phyloP scores from a whole-genome alignment of 208 protist genomes.

The Crithidia expoeki region DNA sequence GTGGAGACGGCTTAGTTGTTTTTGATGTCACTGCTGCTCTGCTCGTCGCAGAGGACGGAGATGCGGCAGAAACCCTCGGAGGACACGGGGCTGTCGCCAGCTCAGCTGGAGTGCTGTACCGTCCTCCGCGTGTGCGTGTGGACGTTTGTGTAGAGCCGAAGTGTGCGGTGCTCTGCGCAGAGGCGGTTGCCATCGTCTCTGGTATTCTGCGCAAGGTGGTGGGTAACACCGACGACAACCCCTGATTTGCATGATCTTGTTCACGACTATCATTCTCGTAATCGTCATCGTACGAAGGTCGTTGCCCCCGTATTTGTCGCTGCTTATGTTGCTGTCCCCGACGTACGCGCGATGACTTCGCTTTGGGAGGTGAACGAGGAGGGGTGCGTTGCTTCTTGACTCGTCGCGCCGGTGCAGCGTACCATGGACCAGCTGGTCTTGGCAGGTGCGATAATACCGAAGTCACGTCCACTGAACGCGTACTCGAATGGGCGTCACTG shows the following conservation, averaged over 20 bases:
- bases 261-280: not conserved
- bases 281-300: not conserved
- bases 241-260: not conserved
- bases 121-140: not conserved
- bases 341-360: not conserved
- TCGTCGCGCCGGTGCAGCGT: conserved; percentile 13
- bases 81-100: conserved; percentile 9
- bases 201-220: not conserved
- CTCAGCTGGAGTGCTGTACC: conserved; percentile 1
- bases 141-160: not conserved
- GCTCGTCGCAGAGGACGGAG: not conserved
- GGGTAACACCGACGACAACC: not conserved
- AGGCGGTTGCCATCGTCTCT: not conserved
- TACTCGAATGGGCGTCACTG: not conserved
- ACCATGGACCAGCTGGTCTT: conserved; percentile 26
- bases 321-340: not conserved
- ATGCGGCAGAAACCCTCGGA: not conserved
- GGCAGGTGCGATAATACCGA: not conserved
- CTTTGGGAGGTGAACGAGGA: not conserved
- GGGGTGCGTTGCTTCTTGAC: not conserved
- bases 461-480: not conserved
- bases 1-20: not conserved
- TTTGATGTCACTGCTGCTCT: not conserved
- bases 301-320: not conserved
- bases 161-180: not conserved